Evolutionary conservation across 192 early-diverging fungal species (phyloP).

Genomic region (Phlyctochytrium arcticum): DNA sequence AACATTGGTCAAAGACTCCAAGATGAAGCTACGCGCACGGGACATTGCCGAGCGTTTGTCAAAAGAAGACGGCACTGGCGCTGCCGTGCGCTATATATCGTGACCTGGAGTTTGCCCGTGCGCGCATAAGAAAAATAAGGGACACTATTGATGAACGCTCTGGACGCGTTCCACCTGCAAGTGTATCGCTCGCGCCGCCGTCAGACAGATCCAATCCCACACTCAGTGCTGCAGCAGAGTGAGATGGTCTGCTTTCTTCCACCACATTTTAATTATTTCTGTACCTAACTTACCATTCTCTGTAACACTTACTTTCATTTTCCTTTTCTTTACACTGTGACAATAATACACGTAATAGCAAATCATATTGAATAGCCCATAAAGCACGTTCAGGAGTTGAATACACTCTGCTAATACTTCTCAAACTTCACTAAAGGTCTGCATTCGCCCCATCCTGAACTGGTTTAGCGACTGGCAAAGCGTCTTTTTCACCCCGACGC

Average conservation of each 20-base stretch:
- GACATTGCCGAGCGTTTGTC: conserved; percentile 52
- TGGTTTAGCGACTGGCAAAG: neutral
- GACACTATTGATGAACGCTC: neutral
- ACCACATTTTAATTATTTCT: neutral
- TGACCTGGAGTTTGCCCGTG: conserved; percentile 48
- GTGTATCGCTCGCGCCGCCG: neutral
- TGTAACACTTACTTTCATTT: neutral
- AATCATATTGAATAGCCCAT: neutral
- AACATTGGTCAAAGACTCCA: conserved; percentile 51
- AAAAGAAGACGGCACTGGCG: conserved; percentile 54
- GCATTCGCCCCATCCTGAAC: neutral
- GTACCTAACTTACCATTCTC: too few relatives aligned
- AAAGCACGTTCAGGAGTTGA: neutral
- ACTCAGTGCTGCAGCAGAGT: too few relatives aligned
- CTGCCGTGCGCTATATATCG: conserved; percentile 59
- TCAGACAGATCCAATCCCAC: neutral
- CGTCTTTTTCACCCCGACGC: neutral
- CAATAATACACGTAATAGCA: neutral
- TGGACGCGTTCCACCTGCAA: neutral
- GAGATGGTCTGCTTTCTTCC: neutral
- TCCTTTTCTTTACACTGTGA: neutral
- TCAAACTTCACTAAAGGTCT: neutral
- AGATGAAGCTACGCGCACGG: conserved; percentile 46
- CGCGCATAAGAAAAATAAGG: neutral
- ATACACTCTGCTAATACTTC: neutral